These are phyloP conservation scores for Hypoxylon sp. DNA, from an alignment of 2,329 filamentous ascomycete genomes.

Conservation along the genomic window DNA sequence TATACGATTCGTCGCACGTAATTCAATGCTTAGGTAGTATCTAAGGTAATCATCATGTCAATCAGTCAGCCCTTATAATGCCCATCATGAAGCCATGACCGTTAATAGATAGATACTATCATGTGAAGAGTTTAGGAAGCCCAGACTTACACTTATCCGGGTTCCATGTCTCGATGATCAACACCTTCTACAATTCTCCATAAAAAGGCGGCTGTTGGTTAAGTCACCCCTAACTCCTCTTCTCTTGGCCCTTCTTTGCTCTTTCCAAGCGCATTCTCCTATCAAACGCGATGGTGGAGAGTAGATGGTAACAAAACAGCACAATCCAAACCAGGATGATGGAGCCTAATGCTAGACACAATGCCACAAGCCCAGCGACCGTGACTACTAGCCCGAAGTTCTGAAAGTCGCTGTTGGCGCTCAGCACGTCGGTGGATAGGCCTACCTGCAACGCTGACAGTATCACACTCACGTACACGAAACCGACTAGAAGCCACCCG, in stretches of 20 bases:
- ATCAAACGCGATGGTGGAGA: slow-evolving; percentile 39
- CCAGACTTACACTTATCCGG: neutral
- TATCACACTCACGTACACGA: slow-evolving; percentile 56
- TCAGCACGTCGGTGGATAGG: slow-evolving; percentile 48
- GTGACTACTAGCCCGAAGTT: slow-evolving; percentile 47
- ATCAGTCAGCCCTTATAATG: neutral
- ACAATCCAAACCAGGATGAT: slow-evolving; percentile 44
- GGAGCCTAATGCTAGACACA: slow-evolving; percentile 32
- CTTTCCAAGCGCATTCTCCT: slow-evolving; percentile 29
- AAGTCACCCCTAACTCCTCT: neutral
- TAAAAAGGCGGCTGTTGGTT: neutral
- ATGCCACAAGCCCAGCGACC: slow-evolving; percentile 43
- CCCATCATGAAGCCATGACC: neutral
- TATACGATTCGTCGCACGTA: neutral
- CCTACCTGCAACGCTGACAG: slow-evolving; percentile 58
- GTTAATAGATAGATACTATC: neutral
- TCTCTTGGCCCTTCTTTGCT: slow-evolving; percentile 7
- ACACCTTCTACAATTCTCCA: neutral
- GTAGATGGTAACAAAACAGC: slow-evolving; percentile 49
- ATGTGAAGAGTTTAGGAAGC: neutral
- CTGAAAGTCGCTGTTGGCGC: slow-evolving; percentile 41
- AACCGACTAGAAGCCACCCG: slow-evolving; percentile 52
- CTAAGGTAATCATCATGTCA: neutral
- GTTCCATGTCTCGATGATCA: neutral
- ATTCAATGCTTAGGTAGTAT: too few species aligned